Base-by-base conservation (phyloP, 495 filamentous ascomycete genomes). In the Hypoxylon crocopeplum region DNA sequence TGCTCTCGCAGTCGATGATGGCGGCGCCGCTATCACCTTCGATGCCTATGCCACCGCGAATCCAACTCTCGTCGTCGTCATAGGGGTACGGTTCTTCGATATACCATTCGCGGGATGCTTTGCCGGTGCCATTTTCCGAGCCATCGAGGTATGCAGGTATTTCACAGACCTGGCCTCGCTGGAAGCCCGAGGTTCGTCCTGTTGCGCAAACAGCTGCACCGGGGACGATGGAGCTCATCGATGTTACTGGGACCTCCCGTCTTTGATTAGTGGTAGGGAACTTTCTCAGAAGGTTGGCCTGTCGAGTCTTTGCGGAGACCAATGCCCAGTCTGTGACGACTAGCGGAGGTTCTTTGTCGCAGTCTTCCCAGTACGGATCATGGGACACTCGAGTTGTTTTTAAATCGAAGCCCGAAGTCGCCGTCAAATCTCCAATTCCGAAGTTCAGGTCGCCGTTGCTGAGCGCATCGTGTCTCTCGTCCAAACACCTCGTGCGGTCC, bases 11-110 rank as follows among this genome's bases (percentile, higher is more conserved):
- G 20, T 74, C 69, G 8, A 74, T 34, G 30, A 74, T 70, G 20
- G 62, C 65, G 12, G 65, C 71, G 17, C 71, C 71, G 21, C 67
- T 70, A 30, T 74, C 71, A 12, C 71, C 71, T 44, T 72, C 69
- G 15, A 74, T 65, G 13, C 71, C 71, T 24, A 74, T 72, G 12
- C 71, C 71, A 12, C 71, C 69, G 36, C 62, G 48, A 10, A 74
- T 68, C 71, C 71, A 74, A 2, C 36, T 52, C n/a, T 72, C 59
- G 25, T 73, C 71, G 24, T 71, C 40, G 22, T 71, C 64, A 16
- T 58, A 53, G 7, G 61, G 55, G 15, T 48, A 33, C 4, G 69
- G 66, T 34, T 71, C 69, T 45, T 71, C 69, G 38, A 71, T 48
- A 24, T 67, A 71, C 69, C 69, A 71, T 53, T 71, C 69, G 2